A percentile compares a stretch with the other conserved stretches of the same genome.
Evolutionary conservation across 805 yeast genomes (phyloP).

Genomic region (Cyberlindnera samutprakarnensis): DNA sequence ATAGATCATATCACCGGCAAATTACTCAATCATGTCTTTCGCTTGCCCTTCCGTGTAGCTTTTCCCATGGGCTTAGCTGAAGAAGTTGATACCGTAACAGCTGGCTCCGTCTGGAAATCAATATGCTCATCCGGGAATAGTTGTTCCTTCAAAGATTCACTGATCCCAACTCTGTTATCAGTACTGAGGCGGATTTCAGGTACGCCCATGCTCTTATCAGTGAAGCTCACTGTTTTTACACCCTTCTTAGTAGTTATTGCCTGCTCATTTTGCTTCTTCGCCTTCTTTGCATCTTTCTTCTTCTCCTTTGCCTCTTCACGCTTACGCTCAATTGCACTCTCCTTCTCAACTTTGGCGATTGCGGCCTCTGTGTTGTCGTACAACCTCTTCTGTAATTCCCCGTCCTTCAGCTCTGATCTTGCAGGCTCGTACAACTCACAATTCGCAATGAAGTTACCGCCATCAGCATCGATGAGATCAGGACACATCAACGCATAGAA

Average conservation of each 20-base stretch:
- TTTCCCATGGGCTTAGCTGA: too few relatives aligned
- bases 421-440: conserved; percentile 50
- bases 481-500: conserved; percentile 68
- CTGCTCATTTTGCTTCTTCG: conserved; percentile 1
- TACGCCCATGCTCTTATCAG: too few relatives aligned
- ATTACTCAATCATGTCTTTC: too few relatives aligned
- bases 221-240: too few relatives aligned
- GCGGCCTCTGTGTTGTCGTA: conserved; percentile 53
- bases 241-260: not conserved
- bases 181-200: too few relatives aligned
- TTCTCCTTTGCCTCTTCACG: conserved; percentile 17
- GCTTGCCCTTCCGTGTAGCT: too few relatives aligned
- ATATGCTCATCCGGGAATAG: conserved; percentile 28
- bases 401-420: conserved; percentile 58
- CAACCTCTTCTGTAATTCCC: conserved; percentile 49
- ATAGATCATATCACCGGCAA: too few relatives aligned
- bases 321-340: conserved; percentile 63
- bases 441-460: conserved; percentile 70
- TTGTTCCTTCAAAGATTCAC: conserved; percentile 14
- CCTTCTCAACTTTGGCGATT: conserved; percentile 58
- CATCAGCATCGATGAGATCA: conserved; percentile 48
- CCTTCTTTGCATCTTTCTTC: conserved; percentile 3
- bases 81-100: too few relatives aligned
- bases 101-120: too few relatives aligned
- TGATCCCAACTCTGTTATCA: conserved; percentile 2